These are phyloP conservation scores for Amaranthus palmeri DNA, from an alignment of 148 eudicot species.

Conservation along the genomic window DNA sequence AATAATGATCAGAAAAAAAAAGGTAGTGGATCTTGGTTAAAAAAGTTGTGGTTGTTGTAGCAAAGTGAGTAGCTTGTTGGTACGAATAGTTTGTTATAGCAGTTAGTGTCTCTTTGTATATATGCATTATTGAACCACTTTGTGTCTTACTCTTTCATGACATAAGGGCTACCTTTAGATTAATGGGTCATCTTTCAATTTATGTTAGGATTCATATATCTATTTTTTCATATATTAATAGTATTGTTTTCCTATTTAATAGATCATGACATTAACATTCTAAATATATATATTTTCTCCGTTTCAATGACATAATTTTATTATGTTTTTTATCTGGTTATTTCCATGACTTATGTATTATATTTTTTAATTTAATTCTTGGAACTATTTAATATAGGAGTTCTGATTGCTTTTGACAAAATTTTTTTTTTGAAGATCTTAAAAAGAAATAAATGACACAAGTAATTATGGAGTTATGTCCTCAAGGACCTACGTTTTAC, in stretches of 20 bases:
- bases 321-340: too few species aligned
- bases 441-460: too few species aligned
- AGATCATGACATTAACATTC: not conserved
- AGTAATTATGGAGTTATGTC: too few species aligned
- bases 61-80: constrained; percentile 4
- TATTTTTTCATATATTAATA: too few species aligned
- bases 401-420: too few species aligned
- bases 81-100: not conserved
- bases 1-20: not conserved
- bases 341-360: too few species aligned
- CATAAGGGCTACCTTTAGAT: not conserved
- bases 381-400: too few species aligned
- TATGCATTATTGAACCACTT: not conserved
- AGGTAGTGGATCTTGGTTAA: constrained; percentile 1
- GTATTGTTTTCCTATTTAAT: too few species aligned
- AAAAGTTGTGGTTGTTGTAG: constrained; percentile 2
- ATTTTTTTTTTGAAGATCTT: too few species aligned
- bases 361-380: too few species aligned
- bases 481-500: too few species aligned
- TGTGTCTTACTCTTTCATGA: not conserved
- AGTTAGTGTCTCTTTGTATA: not conserved
- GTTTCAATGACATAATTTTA: too few species aligned
- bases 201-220: not conserved
- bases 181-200: not conserved
- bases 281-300: not conserved